Percentiles rank a stretch among this genome's conserved stretches.
phyloP scores from a whole-genome alignment of 495 filamentous ascomycete genomes.

The Hypoxylon crocopeplum region DNA sequence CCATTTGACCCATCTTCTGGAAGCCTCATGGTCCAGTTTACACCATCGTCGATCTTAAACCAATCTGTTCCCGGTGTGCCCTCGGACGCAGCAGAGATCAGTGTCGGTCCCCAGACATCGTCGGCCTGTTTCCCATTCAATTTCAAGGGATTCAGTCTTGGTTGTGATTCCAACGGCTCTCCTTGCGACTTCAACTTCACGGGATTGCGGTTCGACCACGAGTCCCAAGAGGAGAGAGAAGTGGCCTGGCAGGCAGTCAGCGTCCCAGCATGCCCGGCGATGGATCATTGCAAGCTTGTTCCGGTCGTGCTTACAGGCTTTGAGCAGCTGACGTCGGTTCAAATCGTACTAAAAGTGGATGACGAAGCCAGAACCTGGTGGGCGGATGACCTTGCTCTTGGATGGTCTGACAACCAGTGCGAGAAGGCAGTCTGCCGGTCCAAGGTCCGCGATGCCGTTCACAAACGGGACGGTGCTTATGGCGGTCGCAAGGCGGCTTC shows the following conservation, averaged over 20 bases:
- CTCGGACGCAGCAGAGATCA: conserved; percentile 41
- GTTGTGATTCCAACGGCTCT: conserved; percentile 46
- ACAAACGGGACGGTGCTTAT: conserved; percentile 24
- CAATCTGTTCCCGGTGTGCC: conserved; percentile 17
- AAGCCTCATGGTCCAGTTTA: conserved; percentile 46
- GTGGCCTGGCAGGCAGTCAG: conserved; percentile 35
- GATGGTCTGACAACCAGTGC: conserved; percentile 52
- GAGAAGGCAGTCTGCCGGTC: conserved; percentile 46
- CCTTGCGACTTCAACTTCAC: conserved; percentile 51
- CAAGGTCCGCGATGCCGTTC: conserved; percentile 42
- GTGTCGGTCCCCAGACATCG: conserved; percentile 41
- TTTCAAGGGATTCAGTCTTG: conserved; percentile 47
- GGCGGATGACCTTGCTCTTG: conserved; percentile 51
- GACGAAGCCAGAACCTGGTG: conserved; percentile 45
- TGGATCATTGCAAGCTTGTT: conserved; percentile 42
- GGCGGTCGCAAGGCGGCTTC: conserved; percentile 14
- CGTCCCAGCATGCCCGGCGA: conserved; percentile 42
- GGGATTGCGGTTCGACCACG: conserved; percentile 40
- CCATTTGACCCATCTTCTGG: conserved; percentile 49
- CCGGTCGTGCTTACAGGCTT: conserved; percentile 45
- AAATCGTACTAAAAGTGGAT: conserved; percentile 41
- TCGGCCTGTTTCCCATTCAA: conserved; percentile 52
- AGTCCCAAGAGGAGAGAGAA: conserved; percentile 17
- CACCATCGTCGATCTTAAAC: conserved; percentile 38
- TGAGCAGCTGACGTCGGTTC: conserved; percentile 48